Percentiles rank a stretch among this genome's conserved stretches.
These are phyloP conservation scores for Trichothecium sympodiale DNA, from an alignment of 2,329 filamentous ascomycete genomes.

Conservation along the genomic window DNA sequence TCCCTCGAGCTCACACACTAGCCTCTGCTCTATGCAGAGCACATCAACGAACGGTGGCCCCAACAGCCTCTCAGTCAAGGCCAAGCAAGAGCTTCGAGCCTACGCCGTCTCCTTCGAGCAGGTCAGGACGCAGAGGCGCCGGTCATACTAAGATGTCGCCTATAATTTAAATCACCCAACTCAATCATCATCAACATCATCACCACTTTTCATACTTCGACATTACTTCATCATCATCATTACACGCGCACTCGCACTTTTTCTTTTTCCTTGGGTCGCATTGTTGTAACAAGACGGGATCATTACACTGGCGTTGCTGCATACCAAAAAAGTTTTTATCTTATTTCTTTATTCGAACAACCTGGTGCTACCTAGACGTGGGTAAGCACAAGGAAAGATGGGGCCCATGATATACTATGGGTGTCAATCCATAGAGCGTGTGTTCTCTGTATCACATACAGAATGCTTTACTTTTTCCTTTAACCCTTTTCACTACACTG, in stretches of 20 bases:
- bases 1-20: slow-evolving; percentile 73
- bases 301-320: background rate
- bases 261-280: background rate
- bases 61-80: slow-evolving; percentile 59
- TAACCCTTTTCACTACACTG: no score
- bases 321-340: background rate
- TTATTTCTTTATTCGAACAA: background rate
- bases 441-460: no score
- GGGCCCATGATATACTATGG: no score
- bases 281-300: background rate
- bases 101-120: slow-evolving; percentile 89
- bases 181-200: background rate
- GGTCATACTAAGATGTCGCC: slow-evolving; percentile 35
- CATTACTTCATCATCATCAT: background rate
- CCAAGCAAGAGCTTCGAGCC: slow-evolving; percentile 67
- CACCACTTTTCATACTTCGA: background rate
- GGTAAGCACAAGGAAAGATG: no score
- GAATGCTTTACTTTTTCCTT: no score
- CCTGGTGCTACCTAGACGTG: no score
- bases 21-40: slow-evolving; percentile 69
- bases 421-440: no score
- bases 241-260: background rate
- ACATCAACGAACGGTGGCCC: slow-evolving; percentile 41
- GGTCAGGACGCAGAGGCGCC: slow-evolving; percentile 48
- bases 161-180: slow-evolving; percentile 1